Base-by-base conservation (phyloP, 108 stramenopile species). In the Mediolabrus comicus region DNA sequence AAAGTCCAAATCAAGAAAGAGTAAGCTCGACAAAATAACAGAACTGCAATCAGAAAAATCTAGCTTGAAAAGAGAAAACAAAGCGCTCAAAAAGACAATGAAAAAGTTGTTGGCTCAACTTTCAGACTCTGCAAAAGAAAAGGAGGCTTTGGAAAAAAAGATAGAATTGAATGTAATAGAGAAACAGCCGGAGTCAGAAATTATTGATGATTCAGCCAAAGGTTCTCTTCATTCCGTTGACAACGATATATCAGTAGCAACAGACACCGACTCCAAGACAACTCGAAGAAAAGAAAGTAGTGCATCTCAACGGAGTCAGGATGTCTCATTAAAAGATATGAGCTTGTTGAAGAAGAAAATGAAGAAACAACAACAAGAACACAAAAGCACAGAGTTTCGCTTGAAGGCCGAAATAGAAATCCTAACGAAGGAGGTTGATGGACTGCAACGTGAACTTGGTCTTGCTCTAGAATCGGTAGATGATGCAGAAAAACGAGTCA, bases 341-440 rank as follows among this genome's bases (percentile, higher is more conserved):
- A 32, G 11, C 4, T 12, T 14, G 2, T 52, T 69, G 43, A 69
- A 60, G 38, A 55, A 59, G 28, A 59, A 65, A 24, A 25, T 70
- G 33, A 65, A 65, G 43, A 69, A 65, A 26, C 68, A 77, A 6
- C 58, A 46, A 49, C 32, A 14, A 24, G 68, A 62, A 30, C 68
- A 69, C 30, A 17, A 59, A 34, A 65, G 35, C 26, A 70, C 69
- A 22, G 68, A 69, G 53, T 77, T 77, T 59, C 57, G 68, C 12
- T 49, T 77, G 57, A 69, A 77, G 68, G 62, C 68, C 39, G 75
- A 77, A 69, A 58, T 77, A 9, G 69, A 69, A 36, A 56, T 70
- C 22, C 63, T 77, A 5, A 70, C 75, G 2, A 51, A 58, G 58
- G 75, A 77, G 55, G 68, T 77, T 26, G 56, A 57, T 11, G 75